Evolutionary conservation across 805 yeast species (phyloP), one percentile per base, ranked within the genome.

Genomic region (Komagataella ulmi): DNA sequence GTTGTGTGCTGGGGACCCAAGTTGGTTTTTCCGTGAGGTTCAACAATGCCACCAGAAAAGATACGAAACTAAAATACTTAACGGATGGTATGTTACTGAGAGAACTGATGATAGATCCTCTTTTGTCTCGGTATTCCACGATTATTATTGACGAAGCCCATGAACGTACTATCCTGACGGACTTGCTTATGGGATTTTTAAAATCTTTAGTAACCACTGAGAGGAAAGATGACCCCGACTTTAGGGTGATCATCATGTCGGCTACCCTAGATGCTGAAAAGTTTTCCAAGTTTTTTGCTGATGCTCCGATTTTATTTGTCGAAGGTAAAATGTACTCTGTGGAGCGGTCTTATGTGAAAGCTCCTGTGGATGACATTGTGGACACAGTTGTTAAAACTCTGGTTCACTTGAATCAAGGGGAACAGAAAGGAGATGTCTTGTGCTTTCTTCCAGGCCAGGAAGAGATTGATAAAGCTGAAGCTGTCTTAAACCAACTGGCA

Each of bases 61-160:
- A 65, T 49, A 91, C 99, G 0, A 77, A 77, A 58, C 67, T 93
- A 57, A 88, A 88, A 62, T 93, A 88, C 62, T 70, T 91, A 48
- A 93, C 99, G 0, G 99, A 93, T 70, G 99, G 99, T 81, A 91
- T 93, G 98, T 75, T 93, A 18, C 68, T 93, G 52, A 77, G 99
- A 63, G 98, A 93, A 64, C 66, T 90, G 56, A 85, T 91, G 93
- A 66, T 86, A 54, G 88, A 87, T 59, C 76, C 78, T 1, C 61
- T 67, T 8, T 67, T 93, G 44, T 65, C 74, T 2, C 78, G 77
- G 54, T 93, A 91, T 65, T 72, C 84, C 24, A 83, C 89, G 0
- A 75, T 93, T 7, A 73, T 93, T 47, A 81, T 93, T 49, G 99
- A 93, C 72, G 99, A 93, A 70, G 99, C 98, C 2, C 99, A 93